A percentile compares a stretch with the other conserved stretches of the same genome.
These are phyloP conservation scores for Chlorella sorokiniana DNA, from an alignment of 139 green algal species.

Conservation along the genomic window DNA sequence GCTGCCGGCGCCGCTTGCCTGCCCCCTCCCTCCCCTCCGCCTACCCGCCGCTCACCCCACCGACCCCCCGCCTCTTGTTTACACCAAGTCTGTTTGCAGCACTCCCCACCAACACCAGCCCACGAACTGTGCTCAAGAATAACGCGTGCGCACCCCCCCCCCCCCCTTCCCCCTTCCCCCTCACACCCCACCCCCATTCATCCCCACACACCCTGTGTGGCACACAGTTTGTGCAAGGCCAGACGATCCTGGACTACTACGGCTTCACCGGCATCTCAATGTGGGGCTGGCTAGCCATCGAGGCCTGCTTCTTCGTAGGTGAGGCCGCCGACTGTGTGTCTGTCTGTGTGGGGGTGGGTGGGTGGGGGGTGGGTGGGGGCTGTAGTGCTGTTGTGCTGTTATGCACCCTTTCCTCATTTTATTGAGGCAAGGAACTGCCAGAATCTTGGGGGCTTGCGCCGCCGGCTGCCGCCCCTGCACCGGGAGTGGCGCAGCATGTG, in stretches of 20 bases:
- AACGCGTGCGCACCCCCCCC: too few species aligned
- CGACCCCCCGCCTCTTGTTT: neutral
- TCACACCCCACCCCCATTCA: too few species aligned
- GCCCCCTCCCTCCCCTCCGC: too few species aligned
- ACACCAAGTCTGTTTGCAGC: neutral
- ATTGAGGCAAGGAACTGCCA: too few species aligned
- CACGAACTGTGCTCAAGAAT: too few species aligned
- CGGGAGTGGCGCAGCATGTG: too few species aligned
- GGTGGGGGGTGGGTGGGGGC: neutral
- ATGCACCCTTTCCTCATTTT: too few species aligned
- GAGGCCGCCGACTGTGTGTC: neutral
- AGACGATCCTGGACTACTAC: conserved; percentile 72
- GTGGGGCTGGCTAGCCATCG: conserved; percentile 69
- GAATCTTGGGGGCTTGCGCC: too few species aligned
- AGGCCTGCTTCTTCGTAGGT: conserved; percentile 27
- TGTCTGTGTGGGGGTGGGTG: neutral
- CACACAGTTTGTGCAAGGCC: conserved; percentile 70
- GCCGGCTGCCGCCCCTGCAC: too few species aligned
- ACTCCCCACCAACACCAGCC: neutral
- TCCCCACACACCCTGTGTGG: too few species aligned
- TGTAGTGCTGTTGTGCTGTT: too few species aligned
- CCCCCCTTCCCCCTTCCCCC: neutral
- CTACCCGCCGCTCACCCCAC: too few species aligned
- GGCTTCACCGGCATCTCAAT: conserved; percentile 56
- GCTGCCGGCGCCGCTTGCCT: neutral